Percentiles rank a stretch among this genome's conserved stretches.
These are phyloP conservation scores for Tuber microsphaerosporum DNA, from an alignment of 495 filamentous ascomycete genomes.

Conservation along the genomic window DNA sequence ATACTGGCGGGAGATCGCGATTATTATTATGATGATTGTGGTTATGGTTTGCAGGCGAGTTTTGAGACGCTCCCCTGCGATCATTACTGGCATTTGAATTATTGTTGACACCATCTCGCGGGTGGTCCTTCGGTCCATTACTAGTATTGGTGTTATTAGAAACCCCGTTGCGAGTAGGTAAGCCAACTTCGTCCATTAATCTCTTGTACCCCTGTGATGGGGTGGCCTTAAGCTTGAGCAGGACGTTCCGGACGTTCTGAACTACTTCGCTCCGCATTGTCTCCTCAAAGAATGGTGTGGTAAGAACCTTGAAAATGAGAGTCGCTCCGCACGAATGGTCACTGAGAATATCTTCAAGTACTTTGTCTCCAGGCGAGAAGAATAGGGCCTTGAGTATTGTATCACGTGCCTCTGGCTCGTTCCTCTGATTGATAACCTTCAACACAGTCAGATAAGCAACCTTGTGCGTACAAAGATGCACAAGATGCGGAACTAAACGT, in stretches of 20 bases:
- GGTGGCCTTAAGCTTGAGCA: conserved; percentile 82
- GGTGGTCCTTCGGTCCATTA: conserved; percentile 25
- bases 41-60: conserved; percentile 25
- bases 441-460: conserved; percentile 95
- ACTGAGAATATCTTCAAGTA: conserved; percentile 79
- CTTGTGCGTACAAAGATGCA: conserved; percentile 96
- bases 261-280: conserved; percentile 76
- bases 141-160: conserved; percentile 33
- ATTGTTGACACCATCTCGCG: conserved; percentile 26
- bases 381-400: conserved; percentile 86
- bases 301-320: conserved; percentile 94
- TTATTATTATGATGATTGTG: conserved; percentile 31
- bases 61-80: conserved; percentile 22
- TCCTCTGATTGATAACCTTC: conserved; percentile 97
- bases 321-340: conserved; percentile 91
- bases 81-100: conserved; percentile 29
- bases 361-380: conserved; percentile 82
- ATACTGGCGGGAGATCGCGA: conserved; percentile 19
- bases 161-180: conserved; percentile 54
- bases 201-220: conserved; percentile 96
- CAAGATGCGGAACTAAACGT: conserved; percentile 87
- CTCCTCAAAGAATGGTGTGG: conserved; percentile 96
- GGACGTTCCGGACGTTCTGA: conserved; percentile 81
- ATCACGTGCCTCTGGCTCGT: conserved; percentile 89
- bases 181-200: conserved; percentile 91